Conservation (phyloP, 495 filamentous ascomycete species). For the Cryomyces antarcticus region DNA sequence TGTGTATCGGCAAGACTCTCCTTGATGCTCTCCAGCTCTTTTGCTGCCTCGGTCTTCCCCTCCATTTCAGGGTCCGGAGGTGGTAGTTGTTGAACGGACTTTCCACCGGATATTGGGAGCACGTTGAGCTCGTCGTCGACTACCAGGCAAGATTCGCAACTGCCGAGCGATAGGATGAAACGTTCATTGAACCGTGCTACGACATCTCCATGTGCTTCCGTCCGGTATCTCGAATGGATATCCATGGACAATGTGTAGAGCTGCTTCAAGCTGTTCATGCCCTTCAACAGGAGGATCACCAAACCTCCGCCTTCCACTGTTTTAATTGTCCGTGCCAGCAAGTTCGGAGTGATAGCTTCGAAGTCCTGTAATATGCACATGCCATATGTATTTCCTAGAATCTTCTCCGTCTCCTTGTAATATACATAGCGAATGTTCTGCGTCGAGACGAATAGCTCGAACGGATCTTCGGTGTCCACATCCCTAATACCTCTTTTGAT, state of each 20-base stretch:
- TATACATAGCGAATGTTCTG: slow-evolving; percentile 97
- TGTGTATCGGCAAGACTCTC: slow-evolving; percentile 68
- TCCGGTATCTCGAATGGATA: slow-evolving; percentile 87
- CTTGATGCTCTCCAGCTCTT: slow-evolving; percentile 73
- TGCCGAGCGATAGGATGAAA: slow-evolving; percentile 85
- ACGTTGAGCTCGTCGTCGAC: slow-evolving; percentile 98
- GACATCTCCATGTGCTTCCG: slow-evolving; percentile 91
- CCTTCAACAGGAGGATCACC: slow-evolving; percentile 76
- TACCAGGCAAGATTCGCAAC: slow-evolving; percentile 85
- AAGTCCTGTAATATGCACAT: slow-evolving; percentile 99
- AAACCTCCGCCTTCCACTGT: slow-evolving; percentile 94
- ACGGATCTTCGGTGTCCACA: slow-evolving; percentile 87
- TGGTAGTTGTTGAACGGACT: slow-evolving; percentile 67
- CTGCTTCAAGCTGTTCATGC: slow-evolving; percentile 94
- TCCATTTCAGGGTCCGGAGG: slow-evolving; percentile 46
- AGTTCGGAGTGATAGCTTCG: slow-evolving; percentile 90
- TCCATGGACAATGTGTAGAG: slow-evolving; percentile 97
- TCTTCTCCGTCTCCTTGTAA: slow-evolving; percentile 99
- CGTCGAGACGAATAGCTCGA: slow-evolving; percentile 91
- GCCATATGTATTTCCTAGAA: slow-evolving; percentile 93
- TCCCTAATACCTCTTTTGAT: slow-evolving; percentile 91
- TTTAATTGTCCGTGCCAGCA: slow-evolving; percentile 86
- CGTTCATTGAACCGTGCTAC: slow-evolving; percentile 93
- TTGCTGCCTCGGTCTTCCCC: slow-evolving; percentile 38
- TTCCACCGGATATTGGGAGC: slow-evolving; percentile 88